These are phyloP conservation scores for Candida labiduridarum DNA, from an alignment of 1,139 yeast genomes.

Conservation along the genomic window DNA sequence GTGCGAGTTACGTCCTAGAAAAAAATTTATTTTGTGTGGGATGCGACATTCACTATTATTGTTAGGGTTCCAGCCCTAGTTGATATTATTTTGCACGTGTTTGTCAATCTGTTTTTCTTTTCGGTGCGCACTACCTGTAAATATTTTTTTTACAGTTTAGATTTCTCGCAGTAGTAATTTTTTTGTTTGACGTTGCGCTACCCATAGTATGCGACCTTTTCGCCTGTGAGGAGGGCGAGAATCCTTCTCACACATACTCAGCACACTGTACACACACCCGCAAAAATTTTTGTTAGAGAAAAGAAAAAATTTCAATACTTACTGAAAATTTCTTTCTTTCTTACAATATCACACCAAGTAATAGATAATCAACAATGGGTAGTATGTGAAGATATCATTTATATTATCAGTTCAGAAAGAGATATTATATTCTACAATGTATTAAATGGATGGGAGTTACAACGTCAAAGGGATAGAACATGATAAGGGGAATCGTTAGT, in stretches of 20 bases:
- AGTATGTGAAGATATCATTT: slow-evolving; percentile 51
- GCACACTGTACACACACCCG: background rate
- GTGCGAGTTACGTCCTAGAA: background rate
- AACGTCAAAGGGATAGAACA: no score
- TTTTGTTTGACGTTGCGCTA: background rate
- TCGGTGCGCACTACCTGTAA: slow-evolving; percentile 2
- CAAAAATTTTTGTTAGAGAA: slow-evolving; percentile 4
- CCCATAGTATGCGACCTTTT: background rate
- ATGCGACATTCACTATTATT: background rate
- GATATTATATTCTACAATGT: background rate
- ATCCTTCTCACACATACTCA: background rate
- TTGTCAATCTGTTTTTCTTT: background rate
- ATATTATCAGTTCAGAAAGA: background rate
- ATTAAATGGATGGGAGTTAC: background rate
- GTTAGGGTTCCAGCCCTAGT: slow-evolving; percentile 4
- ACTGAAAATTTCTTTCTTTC: slow-evolving; percentile 11
- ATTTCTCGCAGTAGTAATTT: background rate
- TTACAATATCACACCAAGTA: slow-evolving; percentile 3
- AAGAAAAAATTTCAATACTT: slow-evolving; percentile 16
- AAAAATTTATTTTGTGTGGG: background rate
- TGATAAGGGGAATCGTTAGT: no score
- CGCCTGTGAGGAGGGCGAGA: background rate
- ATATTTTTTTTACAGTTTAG: slow-evolving; percentile 1
- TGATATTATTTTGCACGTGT: background rate
- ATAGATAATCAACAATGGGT: slow-evolving; percentile 58